A percentile compares a stretch with the other conserved stretches of the same genome.
phyloP scores from a whole-genome alignment of 1,284 basidiomycete genomes.

The Trametes versicolor region DNA sequence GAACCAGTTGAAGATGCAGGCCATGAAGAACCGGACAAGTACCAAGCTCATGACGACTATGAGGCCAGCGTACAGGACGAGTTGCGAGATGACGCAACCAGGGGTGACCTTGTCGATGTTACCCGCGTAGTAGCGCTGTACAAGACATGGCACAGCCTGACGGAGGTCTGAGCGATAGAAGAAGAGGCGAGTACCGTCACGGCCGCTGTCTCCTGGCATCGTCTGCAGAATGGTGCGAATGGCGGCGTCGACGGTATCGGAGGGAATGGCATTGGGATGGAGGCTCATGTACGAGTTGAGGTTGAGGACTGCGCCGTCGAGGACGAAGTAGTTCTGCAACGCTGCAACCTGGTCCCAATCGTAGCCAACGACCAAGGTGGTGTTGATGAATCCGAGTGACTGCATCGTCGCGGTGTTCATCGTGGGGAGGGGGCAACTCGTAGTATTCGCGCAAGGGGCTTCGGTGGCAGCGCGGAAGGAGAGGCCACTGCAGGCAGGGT shows the following conservation, averaged over 20 bases:
- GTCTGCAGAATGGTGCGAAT: conserved; percentile 79
- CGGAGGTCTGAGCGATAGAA: conserved; percentile 74
- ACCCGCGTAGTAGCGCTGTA: conserved; percentile 89
- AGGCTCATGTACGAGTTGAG: conserved; percentile 87
- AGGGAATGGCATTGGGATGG: conserved; percentile 73
- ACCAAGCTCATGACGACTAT: conserved; percentile 93
- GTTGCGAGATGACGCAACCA: conserved; percentile 91
- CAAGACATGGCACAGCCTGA: conserved; percentile 81
- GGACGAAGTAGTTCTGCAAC: conserved; percentile 80
- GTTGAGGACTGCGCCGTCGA: conserved; percentile 96
- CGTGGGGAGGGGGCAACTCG: conserved; percentile 70
- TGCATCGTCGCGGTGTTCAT: conserved; percentile 67
- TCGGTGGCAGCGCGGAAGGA: conserved; percentile 78
- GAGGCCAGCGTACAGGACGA: conserved; percentile 93
- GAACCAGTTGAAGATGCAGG: conserved; percentile 97
- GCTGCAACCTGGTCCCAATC: conserved; percentile 86
- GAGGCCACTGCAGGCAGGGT: conserved; percentile 68
- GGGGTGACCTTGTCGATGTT: conserved; percentile 97
- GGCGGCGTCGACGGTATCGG: conserved; percentile 85
- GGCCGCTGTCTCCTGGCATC: conserved; percentile 67
- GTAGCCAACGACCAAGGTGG: conserved; percentile 80
- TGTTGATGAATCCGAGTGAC: conserved; percentile 70
- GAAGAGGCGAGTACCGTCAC: conserved; percentile 91
- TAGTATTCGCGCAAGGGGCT: conserved; percentile 69
- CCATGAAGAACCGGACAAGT: conserved; percentile 94